phyloP scores from a whole-genome alignment of 345 rosid species.

The Populus simonii region DNA sequence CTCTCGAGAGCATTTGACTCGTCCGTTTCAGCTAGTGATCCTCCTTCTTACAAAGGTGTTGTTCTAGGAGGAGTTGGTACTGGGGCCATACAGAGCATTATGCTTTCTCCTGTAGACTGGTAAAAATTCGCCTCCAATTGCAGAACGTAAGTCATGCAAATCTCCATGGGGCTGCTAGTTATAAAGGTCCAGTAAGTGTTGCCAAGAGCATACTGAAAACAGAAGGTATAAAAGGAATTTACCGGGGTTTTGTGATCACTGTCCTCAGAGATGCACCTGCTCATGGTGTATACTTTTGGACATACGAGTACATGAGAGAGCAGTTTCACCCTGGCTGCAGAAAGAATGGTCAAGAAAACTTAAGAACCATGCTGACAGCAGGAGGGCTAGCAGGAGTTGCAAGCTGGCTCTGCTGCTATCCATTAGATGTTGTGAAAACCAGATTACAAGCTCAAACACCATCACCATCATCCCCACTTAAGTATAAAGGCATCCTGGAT shows the following conservation, averaged over 20 bases:
- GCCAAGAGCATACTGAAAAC: slow-evolving; percentile 54
- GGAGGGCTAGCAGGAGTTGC: slow-evolving; percentile 93
- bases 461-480: slow-evolving; percentile 30
- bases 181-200: slow-evolving; percentile 51
- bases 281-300: slow-evolving; percentile 88
- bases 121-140: slow-evolving; percentile 85
- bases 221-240: slow-evolving; percentile 65
- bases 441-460: slow-evolving; percentile 61
- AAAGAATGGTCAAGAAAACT: slow-evolving; percentile 59
- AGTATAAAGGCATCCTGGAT: slow-evolving; percentile 62
- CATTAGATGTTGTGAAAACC: slow-evolving; percentile 84
- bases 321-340: slow-evolving; percentile 87
- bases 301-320: slow-evolving; percentile 77
- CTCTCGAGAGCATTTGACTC: slow-evolving; percentile 70
- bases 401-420: slow-evolving; percentile 89
- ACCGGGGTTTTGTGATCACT: slow-evolving; percentile 68
- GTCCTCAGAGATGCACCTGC: slow-evolving; percentile 82
- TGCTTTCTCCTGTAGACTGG: slow-evolving; percentile 70
- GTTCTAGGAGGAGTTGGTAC: slow-evolving; percentile 82
- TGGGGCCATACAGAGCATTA: slow-evolving; percentile 74
- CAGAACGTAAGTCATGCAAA: slow-evolving; percentile 28
- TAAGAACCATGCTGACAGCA: slow-evolving; percentile 70
- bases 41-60: slow-evolving; percentile 81
- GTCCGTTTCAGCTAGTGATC: slow-evolving; percentile 43
- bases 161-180: slow-evolving; percentile 9